Base-by-base conservation (phyloP, 495 filamentous ascomycete genomes). In the Xylaria sp. region DNA sequence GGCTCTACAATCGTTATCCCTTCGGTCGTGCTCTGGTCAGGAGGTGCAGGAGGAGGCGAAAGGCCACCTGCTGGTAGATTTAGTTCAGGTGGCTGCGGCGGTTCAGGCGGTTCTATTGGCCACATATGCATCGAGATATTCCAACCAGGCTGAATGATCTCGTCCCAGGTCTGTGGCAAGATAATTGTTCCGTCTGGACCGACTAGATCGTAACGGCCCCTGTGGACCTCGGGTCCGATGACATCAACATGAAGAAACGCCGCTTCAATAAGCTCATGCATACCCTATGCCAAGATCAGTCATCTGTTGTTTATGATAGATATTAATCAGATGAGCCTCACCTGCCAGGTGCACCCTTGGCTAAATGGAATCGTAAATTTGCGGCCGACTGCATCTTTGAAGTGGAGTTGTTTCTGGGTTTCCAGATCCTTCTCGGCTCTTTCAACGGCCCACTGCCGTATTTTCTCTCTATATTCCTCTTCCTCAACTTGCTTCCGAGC, bases 71-170 rank as follows among this genome's bases (percentile, higher is more conserved):
- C 4, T 24, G 40, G 48, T 8, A 59, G 14, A 31, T 9, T 14
- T 31, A 21, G 26, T 46, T 2, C 14, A 31, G 53, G 21, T 35
- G 44, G 46, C 41, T 63, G 68, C 24, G 68, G 67, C 11, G 21
- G 55, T 11, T 31, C 33, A 24, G 69, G 70, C 26, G 74, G 90
- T 5, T 88, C 89, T 81, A 94, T 90, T 6, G 93, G 93, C 93
- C 93, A 96, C 92, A 95, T 93, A 72, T 94, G 91, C 93, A 96
- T 96, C 9, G 88, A 92, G 74, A 96, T 91, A 31, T 85, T 85
- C 92, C 92, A 94, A 46, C 81, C 82, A 5, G 83, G 83, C 65
- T 85, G 79, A 17, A 85, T 81, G 53, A 83, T 81, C 26, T 80
- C 79, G 26, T 84, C 82, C 83, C 83, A 85, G 19, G 84, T 78